Evolutionary conservation across 129 eudicot species (phyloP), one percentile per base, ranked within the genome.

Genomic region (Lonicera japonica): DNA sequence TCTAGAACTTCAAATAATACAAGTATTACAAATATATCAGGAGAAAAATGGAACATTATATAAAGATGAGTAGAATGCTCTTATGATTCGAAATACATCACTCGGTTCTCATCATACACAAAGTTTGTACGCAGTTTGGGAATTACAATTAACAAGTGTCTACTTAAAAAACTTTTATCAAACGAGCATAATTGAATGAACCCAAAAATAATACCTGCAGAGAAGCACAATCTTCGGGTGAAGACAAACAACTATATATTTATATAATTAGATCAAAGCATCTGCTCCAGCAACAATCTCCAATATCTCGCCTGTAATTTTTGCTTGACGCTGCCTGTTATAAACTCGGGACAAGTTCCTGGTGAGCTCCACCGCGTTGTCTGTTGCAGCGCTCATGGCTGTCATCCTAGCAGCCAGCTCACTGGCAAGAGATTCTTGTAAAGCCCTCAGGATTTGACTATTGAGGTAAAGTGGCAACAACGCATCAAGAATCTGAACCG

Each of bases 261-360:
- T 29, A 29, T 29, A 29, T 29, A 29, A 17, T 54, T 62, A 77
- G n/a, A 12, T 20, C 63, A 78, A 54, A 25, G 84, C 84, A 40
- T 78, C 50, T 20, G 88, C 88, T 41, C 88, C 88, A 55, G 88
- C 73, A 55, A 82, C 88, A 74, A 82, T 82, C 81, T 82, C 84
- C 76, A 82, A 64, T 24, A 82, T 68, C 65, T 82, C 88, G 8
- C 80, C 81, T 0, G 88, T 82, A 53, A 82, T 78, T 74, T 82
- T 82, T 1, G 88, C 77, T 66, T 82, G 88, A 16, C 88, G 75
- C 23, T 68, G 43, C 47, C 81, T 78, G 54, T 82, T 77, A 60
- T 82, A 82, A 0, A 64, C 58, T 5, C 21, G 70, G 1, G 84
- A 70, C 55, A 78, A 69, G 16, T 5, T 43, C 66, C 63, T 82